These are phyloP conservation scores for Kickxella alabastrina DNA, from an alignment of 192 early-diverging fungal species.

Conservation along the genomic window DNA sequence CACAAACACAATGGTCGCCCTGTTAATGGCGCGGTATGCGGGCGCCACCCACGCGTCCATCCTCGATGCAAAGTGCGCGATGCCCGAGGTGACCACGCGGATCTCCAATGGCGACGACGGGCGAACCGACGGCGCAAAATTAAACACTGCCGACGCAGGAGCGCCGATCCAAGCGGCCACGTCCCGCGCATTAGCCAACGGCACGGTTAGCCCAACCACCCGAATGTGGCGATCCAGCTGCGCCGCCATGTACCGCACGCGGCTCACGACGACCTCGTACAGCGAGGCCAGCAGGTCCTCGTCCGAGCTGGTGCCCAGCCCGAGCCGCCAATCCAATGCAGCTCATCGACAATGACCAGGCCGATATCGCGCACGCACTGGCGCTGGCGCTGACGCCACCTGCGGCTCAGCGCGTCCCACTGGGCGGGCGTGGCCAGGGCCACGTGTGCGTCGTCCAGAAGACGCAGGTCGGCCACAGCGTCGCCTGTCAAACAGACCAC, in stretches of 20 bases:
- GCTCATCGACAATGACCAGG: constrained; percentile 88
- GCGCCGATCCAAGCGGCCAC: constrained; percentile 97
- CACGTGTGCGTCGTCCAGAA: constrained; percentile 88
- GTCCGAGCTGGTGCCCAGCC: constrained; percentile 62
- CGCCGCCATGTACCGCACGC: constrained; percentile 88
- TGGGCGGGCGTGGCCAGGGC: constrained; percentile 83
- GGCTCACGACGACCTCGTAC: constrained; percentile 88
- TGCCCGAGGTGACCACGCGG: constrained; percentile 86
- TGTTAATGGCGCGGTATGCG: constrained; percentile 24
- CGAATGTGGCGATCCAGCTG: constrained; percentile 79
- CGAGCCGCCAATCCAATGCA: constrained; percentile 89
- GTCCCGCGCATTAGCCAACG: constrained; percentile 96
- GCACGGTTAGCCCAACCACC: constrained; percentile 86
- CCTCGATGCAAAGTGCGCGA: constrained; percentile 90
- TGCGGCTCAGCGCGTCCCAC: constrained; percentile 92
- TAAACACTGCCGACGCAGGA: constrained; percentile 72
- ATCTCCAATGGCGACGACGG: constrained; percentile 93
- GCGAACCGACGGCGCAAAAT: constrained; percentile 91
- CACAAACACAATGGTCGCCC: constrained; percentile 77
- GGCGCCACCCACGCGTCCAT: constrained; percentile 94
- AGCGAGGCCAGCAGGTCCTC: constrained; percentile 68
- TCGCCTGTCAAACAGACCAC: constrained; percentile 90
- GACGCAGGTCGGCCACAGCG: constrained; percentile 80
- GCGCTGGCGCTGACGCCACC: constrained; percentile 94
- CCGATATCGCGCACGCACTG: constrained; percentile 87